A percentile compares a stretch with the other conserved stretches of the same genome.
These are phyloP conservation scores for Isatis tinctoria DNA, from an alignment of 345 rosid species.

Conservation along the genomic window DNA sequence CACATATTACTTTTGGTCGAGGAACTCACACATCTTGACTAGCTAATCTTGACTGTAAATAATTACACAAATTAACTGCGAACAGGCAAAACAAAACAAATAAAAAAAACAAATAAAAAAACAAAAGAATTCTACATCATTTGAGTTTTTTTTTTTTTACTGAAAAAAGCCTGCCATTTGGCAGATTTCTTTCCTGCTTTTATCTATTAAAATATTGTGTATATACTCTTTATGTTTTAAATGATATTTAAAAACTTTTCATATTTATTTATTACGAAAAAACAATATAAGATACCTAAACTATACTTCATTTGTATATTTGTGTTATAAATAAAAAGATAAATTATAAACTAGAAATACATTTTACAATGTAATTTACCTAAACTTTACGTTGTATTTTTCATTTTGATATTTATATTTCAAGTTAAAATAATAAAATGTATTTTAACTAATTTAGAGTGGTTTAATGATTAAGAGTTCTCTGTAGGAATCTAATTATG, in stretches of 20 bases:
- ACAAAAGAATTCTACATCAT: background rate
- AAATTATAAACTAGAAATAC: background rate
- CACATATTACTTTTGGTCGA: conserved; percentile 2
- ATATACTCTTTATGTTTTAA: background rate
- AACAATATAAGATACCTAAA: background rate
- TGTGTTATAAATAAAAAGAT: background rate
- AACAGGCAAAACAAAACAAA: background rate
- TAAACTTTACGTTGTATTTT: background rate
- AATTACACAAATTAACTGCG: background rate
- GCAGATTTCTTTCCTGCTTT: background rate
- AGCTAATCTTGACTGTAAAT: background rate
- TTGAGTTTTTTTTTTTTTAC: background rate
- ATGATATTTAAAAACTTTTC: background rate
- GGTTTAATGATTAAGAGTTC: background rate
- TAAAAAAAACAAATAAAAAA: background rate
- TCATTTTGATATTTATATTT: background rate
- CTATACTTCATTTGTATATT: background rate
- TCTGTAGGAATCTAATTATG: background rate
- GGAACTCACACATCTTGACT: background rate
- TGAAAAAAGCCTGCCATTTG: background rate
- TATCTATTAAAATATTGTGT: background rate
- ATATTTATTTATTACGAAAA: background rate
- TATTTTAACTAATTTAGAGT: background rate
- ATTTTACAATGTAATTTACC: background rate
- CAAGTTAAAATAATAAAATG: background rate